These are phyloP conservation scores for Glycine tomentella DNA, from an alignment of 306 rosid genomes.

Conservation along the genomic window DNA sequence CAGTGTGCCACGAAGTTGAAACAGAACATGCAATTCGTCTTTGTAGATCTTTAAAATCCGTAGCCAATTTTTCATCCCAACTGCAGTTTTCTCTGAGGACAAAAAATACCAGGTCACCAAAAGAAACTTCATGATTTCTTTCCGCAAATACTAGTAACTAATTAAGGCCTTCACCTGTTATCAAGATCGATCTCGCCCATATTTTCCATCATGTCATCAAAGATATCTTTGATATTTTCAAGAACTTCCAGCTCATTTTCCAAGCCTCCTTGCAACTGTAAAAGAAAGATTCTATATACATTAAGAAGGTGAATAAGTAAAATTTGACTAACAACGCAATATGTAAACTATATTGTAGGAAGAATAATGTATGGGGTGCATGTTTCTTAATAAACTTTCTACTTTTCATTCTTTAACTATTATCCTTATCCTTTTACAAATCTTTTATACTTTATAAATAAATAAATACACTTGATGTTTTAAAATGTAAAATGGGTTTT, in stretches of 20 bases:
- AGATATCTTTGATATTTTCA: constrained; percentile 54
- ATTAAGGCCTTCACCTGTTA: constrained; percentile 59
- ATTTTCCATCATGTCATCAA: constrained; percentile 61
- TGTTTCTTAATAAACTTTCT: not conserved
- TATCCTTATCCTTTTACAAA: not conserved
- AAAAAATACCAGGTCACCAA: constrained; percentile 7
- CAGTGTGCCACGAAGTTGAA: constrained; percentile 59
- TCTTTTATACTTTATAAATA: not conserved
- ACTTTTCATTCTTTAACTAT: not conserved
- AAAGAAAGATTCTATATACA: constrained; percentile 27
- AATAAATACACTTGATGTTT: not conserved
- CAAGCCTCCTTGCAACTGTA: constrained; percentile 71
- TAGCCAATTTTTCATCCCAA: constrained; percentile 78
- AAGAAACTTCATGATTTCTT: constrained; percentile 9
- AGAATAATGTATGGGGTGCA: not conserved
- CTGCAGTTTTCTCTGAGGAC: constrained; percentile 54
- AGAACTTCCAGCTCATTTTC: constrained; percentile 78
- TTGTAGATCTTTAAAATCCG: constrained; percentile 59
- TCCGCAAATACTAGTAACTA: not conserved
- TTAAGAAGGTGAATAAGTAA: constrained; percentile 6
- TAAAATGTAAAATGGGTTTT: not conserved
- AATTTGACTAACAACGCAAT: constrained; percentile 1
- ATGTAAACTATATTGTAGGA: not conserved
- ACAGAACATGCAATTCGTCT: constrained; percentile 67
- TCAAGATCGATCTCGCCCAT: constrained; percentile 63